Evolutionary conservation across 2,329 filamentous ascomycete species (phyloP).

Genomic region (Talaromyces sp.): DNA sequence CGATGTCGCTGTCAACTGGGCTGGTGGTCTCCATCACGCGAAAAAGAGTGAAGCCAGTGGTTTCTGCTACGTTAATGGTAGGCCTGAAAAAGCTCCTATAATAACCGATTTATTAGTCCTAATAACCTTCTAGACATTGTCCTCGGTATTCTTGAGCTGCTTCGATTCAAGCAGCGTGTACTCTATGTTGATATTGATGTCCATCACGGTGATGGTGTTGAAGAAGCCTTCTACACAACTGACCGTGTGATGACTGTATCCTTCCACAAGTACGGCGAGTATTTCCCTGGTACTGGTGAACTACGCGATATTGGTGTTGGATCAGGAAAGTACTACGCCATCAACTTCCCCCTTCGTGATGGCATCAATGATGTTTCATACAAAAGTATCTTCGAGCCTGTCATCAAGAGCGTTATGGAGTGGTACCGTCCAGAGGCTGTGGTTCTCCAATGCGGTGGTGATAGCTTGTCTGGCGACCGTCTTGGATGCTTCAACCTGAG

Average conservation of each 20-base stretch:
- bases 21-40: constrained; percentile 92
- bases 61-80: constrained; percentile 95
- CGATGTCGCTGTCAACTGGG: constrained; percentile 79
- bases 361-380: constrained; percentile 70
- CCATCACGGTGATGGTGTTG: constrained; percentile 69
- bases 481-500: constrained; percentile 71
- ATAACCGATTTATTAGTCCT: constrained; percentile 5
- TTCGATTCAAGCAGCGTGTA: constrained; percentile 66
- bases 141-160: constrained; percentile 65
- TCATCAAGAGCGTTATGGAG: constrained; percentile 69
- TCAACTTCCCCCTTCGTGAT: constrained; percentile 71
- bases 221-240: constrained; percentile 72
- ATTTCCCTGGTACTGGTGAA: constrained; percentile 71
- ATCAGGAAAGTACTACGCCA: constrained; percentile 67
- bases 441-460: constrained; percentile 69
- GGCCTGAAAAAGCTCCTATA: constrained; percentile 3
- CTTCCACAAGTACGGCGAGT: constrained; percentile 74
- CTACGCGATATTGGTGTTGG: constrained; percentile 69
- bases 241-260: constrained; percentile 73
- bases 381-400: constrained; percentile 69
- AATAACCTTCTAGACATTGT: constrained; percentile 58
- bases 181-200: constrained; percentile 70
- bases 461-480: constrained; percentile 68
- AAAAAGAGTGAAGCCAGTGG: constrained; percentile 93
- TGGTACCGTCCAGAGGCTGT: constrained; percentile 69